These are phyloP conservation scores for Epicoccum sorghinum DNA, from an alignment of 2,329 filamentous ascomycete genomes.

Conservation along the genomic window DNA sequence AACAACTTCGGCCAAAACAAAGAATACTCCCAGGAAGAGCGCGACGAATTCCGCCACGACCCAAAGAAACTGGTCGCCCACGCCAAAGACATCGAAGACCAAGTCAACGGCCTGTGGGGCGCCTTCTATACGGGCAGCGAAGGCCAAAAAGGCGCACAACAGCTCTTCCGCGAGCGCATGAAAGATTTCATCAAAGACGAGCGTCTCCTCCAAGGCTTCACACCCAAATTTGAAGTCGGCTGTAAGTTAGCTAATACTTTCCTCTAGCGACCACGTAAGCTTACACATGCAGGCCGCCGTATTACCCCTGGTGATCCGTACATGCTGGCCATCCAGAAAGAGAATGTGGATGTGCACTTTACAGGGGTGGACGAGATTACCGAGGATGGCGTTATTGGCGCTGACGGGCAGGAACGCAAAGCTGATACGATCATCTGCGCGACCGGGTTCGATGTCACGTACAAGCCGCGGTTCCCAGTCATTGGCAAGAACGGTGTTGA, in stretches of 20 bases:
- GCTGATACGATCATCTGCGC: constrained; percentile 54
- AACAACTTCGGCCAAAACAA: constrained; percentile 55
- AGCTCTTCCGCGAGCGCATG: constrained; percentile 53
- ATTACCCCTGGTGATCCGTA: constrained; percentile 59
- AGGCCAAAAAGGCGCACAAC: constrained; percentile 48
- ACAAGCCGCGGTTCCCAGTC: constrained; percentile 51
- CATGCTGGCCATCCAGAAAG: constrained; percentile 57
- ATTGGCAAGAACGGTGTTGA: constrained; percentile 50
- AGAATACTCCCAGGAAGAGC: constrained; percentile 52
- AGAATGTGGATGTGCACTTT: constrained; percentile 59
- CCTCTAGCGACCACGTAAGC: neutral
- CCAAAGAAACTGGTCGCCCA: constrained; percentile 51
- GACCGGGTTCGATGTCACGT: constrained; percentile 55
- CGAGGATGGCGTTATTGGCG: constrained; percentile 53
- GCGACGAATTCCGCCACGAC: constrained; percentile 51
- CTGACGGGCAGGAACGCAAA: constrained; percentile 50
- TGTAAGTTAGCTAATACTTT: constrained; percentile 34
- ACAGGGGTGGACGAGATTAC: constrained; percentile 54
- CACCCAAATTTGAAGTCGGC: constrained; percentile 54
- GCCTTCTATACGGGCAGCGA: constrained; percentile 53
- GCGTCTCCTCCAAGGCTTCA: constrained; percentile 56
- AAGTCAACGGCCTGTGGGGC: constrained; percentile 57
- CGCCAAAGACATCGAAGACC: constrained; percentile 54
- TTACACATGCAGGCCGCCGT: constrained; percentile 39
- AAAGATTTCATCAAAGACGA: constrained; percentile 59